phyloP scores from a whole-genome alignment of 306 rosid species.

The Lathyrus sativus region DNA sequence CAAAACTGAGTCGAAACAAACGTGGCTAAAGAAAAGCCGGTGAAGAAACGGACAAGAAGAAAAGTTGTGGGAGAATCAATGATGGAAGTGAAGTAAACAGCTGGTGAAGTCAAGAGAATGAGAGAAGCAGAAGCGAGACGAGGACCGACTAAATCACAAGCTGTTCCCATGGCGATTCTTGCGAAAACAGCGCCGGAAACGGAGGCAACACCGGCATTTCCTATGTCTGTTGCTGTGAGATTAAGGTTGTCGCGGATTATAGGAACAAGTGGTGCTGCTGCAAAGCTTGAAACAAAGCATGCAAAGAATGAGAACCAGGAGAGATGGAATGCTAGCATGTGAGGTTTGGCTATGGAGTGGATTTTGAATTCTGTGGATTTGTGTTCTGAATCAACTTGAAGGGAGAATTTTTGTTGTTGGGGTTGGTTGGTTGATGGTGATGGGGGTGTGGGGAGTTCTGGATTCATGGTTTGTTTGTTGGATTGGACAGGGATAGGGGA shows the following conservation, averaged over 20 bases:
- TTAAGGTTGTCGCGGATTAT: slow-evolving; percentile 83
- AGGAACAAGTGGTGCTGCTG: slow-evolving; percentile 78
- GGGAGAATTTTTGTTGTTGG: slow-evolving; percentile 45
- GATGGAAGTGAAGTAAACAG: slow-evolving; percentile 62
- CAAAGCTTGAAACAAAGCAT: slow-evolving; percentile 81
- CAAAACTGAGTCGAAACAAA: slow-evolving; percentile 92
- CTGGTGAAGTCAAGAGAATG: slow-evolving; percentile 69
- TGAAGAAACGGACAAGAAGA: slow-evolving; percentile 76
- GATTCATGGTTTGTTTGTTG: slow-evolving; percentile 40
- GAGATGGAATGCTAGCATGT: slow-evolving; percentile 86
- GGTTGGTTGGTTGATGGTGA: slow-evolving; percentile 34
- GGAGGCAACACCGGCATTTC: slow-evolving; percentile 91
- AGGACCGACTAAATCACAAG: slow-evolving; percentile 83
- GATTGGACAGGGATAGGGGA: neutral
- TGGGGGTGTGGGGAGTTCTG: slow-evolving; percentile 37
- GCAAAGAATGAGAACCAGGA: slow-evolving; percentile 85
- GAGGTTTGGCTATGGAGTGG: slow-evolving; percentile 69
- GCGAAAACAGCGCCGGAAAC: slow-evolving; percentile 89
- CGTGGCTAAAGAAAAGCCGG: slow-evolving; percentile 83
- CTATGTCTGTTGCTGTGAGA: slow-evolving; percentile 83
- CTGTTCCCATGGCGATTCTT: slow-evolving; percentile 77
- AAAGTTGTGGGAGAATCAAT: slow-evolving; percentile 56
- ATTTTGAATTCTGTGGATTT: slow-evolving; percentile 71
- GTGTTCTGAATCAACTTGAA: slow-evolving; percentile 84
- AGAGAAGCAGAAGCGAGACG: slow-evolving; percentile 75